Conservation (phyloP, 306 rosid genomes). For the Lupinus albus region DNA sequence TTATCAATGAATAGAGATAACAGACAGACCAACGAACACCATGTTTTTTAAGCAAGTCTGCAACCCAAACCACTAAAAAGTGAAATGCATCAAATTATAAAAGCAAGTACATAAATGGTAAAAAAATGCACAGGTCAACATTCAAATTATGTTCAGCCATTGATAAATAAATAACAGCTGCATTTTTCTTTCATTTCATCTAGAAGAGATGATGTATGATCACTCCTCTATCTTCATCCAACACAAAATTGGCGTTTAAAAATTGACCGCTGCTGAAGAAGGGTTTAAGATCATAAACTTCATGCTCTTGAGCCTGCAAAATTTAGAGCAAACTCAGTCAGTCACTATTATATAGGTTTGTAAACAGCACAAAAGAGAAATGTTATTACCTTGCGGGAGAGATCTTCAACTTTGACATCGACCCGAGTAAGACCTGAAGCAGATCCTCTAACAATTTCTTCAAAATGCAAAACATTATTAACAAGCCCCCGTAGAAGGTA, state of each 20-base stretch:
- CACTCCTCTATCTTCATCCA: conserved; percentile 68
- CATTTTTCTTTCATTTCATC: conserved; percentile 40
- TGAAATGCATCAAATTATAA: too few species aligned
- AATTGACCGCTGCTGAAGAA: conserved; percentile 78
- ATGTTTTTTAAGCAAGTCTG: too few species aligned
- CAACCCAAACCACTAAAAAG: too few species aligned
- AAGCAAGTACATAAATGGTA: too few species aligned
- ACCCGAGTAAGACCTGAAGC: conserved; percentile 60
- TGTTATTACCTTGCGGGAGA: conserved; percentile 64
- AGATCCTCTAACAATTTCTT: conserved; percentile 77
- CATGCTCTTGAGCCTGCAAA: conserved; percentile 91
- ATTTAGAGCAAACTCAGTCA: conserved; percentile 30
- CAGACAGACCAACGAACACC: too few species aligned
- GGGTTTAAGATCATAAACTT: conserved; percentile 77
- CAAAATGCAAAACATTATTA: conserved; percentile 77
- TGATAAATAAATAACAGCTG: background rate
- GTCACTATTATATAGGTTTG: background rate
- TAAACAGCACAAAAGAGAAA: conserved; percentile 14
- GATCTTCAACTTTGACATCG: conserved; percentile 76
- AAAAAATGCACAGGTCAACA: too few species aligned
- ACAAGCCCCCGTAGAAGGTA: conserved; percentile 81
- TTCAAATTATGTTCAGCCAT: background rate
- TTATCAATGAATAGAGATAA: too few species aligned
- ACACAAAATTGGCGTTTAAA: conserved; percentile 60
- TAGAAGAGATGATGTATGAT: conserved; percentile 67